phyloP scores from a whole-genome alignment of 75 land plant genomes.

The Picea sitchensis region DNA sequence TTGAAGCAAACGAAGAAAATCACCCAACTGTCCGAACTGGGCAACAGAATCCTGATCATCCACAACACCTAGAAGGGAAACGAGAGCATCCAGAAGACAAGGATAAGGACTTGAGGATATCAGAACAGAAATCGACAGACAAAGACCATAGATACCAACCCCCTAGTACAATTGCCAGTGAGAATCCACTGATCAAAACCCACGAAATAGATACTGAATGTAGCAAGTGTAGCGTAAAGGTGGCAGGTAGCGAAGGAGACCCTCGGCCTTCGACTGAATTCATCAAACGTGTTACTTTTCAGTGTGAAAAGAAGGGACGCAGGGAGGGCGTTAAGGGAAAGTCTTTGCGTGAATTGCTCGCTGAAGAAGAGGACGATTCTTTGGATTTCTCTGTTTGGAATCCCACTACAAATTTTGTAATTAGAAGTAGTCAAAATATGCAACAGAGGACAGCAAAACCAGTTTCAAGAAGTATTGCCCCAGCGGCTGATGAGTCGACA shows the following conservation, averaged over 20 bases:
- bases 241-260: not conserved
- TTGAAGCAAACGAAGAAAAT: not conserved
- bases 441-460: conserved; percentile 23
- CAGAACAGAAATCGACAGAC: conserved; percentile 1
- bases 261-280: conserved; percentile 12
- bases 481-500: conserved; percentile 18
- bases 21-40: not conserved
- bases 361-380: conserved; percentile 38
- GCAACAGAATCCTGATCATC: not conserved
- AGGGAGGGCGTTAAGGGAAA: conserved; percentile 20
- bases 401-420: conserved; percentile 42
- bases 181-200: not conserved
- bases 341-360: conserved; percentile 38
- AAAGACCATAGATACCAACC: not conserved
- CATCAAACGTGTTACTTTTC: conserved; percentile 46
- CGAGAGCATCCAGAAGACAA: not conserved
- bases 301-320: conserved; percentile 15
- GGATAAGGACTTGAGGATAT: not conserved
- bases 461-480: conserved; percentile 20
- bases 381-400: conserved; percentile 52
- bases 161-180: not conserved
- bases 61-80: not conserved
- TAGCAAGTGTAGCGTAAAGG: not conserved
- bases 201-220: conserved; percentile 7
- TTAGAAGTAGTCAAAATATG: not conserved